Conservation (phyloP, 768 basidiomycete species). For the Boletellus ananas region DNA sequence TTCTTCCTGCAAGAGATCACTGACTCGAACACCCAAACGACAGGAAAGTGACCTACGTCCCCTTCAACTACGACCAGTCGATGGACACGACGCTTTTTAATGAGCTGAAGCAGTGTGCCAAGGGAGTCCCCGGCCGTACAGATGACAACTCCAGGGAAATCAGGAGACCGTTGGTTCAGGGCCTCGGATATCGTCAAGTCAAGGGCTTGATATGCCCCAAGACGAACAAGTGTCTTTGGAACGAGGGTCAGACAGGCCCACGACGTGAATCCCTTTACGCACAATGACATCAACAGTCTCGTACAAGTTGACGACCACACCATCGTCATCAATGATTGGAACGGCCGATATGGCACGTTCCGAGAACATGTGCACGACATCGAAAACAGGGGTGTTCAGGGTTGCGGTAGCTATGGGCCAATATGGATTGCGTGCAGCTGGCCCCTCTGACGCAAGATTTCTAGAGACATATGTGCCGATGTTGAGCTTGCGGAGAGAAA, state of each 20-base stretch:
- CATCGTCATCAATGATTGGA: constrained; percentile 90
- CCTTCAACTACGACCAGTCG: constrained; percentile 94
- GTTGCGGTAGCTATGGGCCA: constrained; percentile 92
- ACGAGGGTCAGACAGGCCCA: constrained; percentile 3
- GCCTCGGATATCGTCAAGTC: constrained; percentile 93
- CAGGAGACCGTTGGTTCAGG: constrained; percentile 83
- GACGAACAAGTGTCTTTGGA: constrained; percentile 82
- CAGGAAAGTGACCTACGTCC: constrained; percentile 47
- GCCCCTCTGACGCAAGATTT: constrained; percentile 39
- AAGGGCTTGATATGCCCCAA: constrained; percentile 93
- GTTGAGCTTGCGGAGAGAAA: constrained; percentile 77
- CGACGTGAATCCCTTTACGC: constrained; percentile 6
- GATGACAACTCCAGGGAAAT: constrained; percentile 96
- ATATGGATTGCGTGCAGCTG: constrained; percentile 65
- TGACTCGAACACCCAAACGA: background rate
- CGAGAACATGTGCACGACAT: constrained; percentile 98
- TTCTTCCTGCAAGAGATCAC: constrained; percentile 56
- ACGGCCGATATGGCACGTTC: constrained; percentile 94
- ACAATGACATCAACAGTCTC: constrained; percentile 99
- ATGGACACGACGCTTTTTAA: constrained; percentile 92
- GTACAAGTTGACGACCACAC: constrained; percentile 92
- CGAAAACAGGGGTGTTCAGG: constrained; percentile 88
- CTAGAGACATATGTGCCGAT: constrained; percentile 90
- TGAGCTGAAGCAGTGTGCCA: constrained; percentile 82
- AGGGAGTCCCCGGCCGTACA: constrained; percentile 92